Evolutionary conservation across 2,329 filamentous ascomycete species (phyloP), one percentile per base, ranked within the genome.

Genomic region (Fusarium avenaceum): DNA sequence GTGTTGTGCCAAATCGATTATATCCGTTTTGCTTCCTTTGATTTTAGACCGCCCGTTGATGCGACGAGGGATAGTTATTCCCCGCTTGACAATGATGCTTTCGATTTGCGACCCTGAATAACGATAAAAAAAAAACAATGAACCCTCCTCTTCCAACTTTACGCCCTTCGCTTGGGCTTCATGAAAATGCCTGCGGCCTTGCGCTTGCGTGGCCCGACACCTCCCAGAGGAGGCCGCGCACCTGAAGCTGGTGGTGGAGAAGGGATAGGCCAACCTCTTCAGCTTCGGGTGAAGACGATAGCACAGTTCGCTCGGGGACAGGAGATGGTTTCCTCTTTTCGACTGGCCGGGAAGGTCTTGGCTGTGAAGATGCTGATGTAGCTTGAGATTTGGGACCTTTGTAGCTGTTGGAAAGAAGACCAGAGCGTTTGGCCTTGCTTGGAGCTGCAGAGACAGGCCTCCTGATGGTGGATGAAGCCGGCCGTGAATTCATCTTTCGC

Each of bases 161-260:
- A 74, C 15, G 51, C 58, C 51, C 71, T 72, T 72, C 81, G 85
- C 74, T 83, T 81, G 44, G 66, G 69, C 40, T 77, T 79, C 82
- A 85, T 85, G 64, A 87, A 87, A n/a, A 86, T 77, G 63, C 82
- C 81, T 6, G 82, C 80, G 1, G 77, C 73, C 70, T 84, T 84
- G 53, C 83, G 80, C 70, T 85, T 85, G 42, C 77, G 76, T 10
- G 68, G 51, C 4, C 47, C 63, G 26, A 58, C 42, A 15, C 51
- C 32, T 14, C 49, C 32, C 14, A 47, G 13, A 20, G 62, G 40
- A 43, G 66, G 47, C 44, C 65, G 50, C 42, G 60, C 24, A 26
- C 51, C 53, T 30, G 54, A 9, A 24, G 50, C 26, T 5, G 67
- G 67, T 7, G 62, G 64, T 35, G 72, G 72, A 26, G 71, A 72